Conservation (phyloP, 306 rosid species). For the Lablab purpureus region DNA sequence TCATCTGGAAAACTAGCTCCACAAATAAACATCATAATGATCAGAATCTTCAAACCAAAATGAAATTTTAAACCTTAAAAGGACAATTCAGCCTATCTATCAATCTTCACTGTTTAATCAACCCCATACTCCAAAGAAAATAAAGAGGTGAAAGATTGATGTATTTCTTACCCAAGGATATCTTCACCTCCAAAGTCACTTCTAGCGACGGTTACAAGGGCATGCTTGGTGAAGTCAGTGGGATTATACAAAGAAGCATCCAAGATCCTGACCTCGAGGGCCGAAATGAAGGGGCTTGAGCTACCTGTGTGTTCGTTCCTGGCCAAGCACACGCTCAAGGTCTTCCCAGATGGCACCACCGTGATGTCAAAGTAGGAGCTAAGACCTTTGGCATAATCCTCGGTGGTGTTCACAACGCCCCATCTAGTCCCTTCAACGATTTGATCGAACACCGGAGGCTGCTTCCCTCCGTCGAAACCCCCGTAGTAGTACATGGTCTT, state of each 20-base stretch:
- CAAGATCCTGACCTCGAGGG: constrained; percentile 73
- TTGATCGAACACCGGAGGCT: constrained; percentile 90
- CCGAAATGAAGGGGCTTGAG: constrained; percentile 83
- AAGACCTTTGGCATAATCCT: constrained; percentile 72
- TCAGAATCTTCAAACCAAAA: constrained; percentile 35
- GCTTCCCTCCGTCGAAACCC: constrained; percentile 68
- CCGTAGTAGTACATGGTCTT: constrained; percentile 81
- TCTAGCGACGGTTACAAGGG: constrained; percentile 73
- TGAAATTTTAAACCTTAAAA: too few relatives aligned
- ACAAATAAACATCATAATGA: constrained; percentile 47
- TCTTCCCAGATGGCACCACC: constrained; percentile 56
- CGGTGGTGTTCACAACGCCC: constrained; percentile 76
- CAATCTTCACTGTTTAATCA: too few relatives aligned
- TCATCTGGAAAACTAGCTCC: constrained; percentile 87
- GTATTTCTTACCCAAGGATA: constrained; percentile 61
- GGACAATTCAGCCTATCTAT: too few relatives aligned
- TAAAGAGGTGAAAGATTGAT: background rate
- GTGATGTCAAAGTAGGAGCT: constrained; percentile 78
- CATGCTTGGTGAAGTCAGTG: constrained; percentile 70
- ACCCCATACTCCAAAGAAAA: background rate
- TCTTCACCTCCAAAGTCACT: constrained; percentile 60
- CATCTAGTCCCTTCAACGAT: constrained; percentile 83
- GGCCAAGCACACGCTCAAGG: constrained; percentile 77
- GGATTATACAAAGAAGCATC: constrained; percentile 72
- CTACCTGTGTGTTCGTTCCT: constrained; percentile 61